Conservation (phyloP, 1,284 basidiomycete genomes). For the Kalmanozyma brasiliensis region DNA sequence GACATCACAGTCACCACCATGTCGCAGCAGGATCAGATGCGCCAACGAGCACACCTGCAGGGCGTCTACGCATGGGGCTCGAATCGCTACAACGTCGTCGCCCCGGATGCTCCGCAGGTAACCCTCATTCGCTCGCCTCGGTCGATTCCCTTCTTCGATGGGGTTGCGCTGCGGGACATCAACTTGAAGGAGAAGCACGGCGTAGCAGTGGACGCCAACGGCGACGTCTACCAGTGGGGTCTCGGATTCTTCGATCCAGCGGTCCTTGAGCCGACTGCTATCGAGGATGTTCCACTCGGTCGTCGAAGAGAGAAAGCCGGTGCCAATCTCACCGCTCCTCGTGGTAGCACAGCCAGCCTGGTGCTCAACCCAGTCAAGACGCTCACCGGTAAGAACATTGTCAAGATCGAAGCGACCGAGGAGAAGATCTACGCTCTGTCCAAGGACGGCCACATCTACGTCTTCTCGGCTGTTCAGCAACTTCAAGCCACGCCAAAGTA, state of each 20-base stretch:
- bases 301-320: conserved; percentile 42
- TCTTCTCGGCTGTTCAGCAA: conserved; percentile 54
- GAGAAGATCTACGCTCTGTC: conserved; percentile 62
- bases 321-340: conserved; percentile 48
- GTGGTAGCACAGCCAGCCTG: conserved; percentile 29
- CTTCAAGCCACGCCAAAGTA: conserved; percentile 41
- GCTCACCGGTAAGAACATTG: conserved; percentile 61
- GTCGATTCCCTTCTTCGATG: conserved; percentile 62
- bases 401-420: conserved; percentile 59
- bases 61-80: conserved; percentile 62
- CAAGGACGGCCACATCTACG: conserved; percentile 62
- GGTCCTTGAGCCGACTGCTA: conserved; percentile 34
- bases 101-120: conserved; percentile 50
- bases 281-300: conserved; percentile 56
- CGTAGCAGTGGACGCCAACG: conserved; percentile 71
- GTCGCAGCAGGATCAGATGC: conserved; percentile 62
- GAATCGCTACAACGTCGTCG: conserved; percentile 63
- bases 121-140: conserved; percentile 53
- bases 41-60: conserved; percentile 42
- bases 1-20: conserved; percentile 36
- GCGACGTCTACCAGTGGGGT: conserved; percentile 73
- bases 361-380: conserved; percentile 55
- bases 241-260: conserved; percentile 64
- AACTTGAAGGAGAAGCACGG: conserved; percentile 61
- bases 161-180: conserved; percentile 62